phyloP scores from a whole-genome alignment of 805 yeast genomes.

The Ogataea minuta region DNA sequence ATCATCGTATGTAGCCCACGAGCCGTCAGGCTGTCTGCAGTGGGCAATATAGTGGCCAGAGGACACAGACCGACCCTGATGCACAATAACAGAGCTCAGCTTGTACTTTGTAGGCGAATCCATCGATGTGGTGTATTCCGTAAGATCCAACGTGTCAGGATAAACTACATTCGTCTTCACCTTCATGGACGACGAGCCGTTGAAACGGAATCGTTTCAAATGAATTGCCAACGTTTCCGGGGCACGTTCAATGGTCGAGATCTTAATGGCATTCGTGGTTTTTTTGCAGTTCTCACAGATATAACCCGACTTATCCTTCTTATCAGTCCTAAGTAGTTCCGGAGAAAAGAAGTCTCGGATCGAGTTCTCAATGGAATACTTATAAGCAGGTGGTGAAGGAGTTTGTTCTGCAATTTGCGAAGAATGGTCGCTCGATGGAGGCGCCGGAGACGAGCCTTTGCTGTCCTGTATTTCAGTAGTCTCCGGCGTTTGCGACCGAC shows the following conservation, averaged over 20 bases:
- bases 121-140: conserved; percentile 53
- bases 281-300: conserved; percentile 83
- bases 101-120: conserved; percentile 59
- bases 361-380: conserved; percentile 71
- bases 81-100: conserved; percentile 81
- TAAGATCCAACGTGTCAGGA: conserved; percentile 71
- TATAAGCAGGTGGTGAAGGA: conserved; percentile 14
- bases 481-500: conserved; percentile 29
- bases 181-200: conserved; percentile 72
- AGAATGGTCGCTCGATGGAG: conserved; percentile 3
- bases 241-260: conserved; percentile 68
- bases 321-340: conserved; percentile 71
- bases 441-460: conserved; percentile 7
- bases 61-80: conserved; percentile 88
- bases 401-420: conserved; percentile 1
- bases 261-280: conserved; percentile 74
- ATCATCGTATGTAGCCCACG: conserved; percentile 94
- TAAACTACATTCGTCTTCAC: conserved; percentile 84
- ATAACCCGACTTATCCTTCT: conserved; percentile 71
- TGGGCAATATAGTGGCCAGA: conserved; percentile 93
- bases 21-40: conserved; percentile 86
- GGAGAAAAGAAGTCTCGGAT: conserved; percentile 79
- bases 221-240: conserved; percentile 89
- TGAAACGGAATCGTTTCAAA: conserved; percentile 86
- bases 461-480: conserved; percentile 9